phyloP scores from a whole-genome alignment of 2,329 filamentous ascomycete genomes.

The Diaporthe capsici region DNA sequence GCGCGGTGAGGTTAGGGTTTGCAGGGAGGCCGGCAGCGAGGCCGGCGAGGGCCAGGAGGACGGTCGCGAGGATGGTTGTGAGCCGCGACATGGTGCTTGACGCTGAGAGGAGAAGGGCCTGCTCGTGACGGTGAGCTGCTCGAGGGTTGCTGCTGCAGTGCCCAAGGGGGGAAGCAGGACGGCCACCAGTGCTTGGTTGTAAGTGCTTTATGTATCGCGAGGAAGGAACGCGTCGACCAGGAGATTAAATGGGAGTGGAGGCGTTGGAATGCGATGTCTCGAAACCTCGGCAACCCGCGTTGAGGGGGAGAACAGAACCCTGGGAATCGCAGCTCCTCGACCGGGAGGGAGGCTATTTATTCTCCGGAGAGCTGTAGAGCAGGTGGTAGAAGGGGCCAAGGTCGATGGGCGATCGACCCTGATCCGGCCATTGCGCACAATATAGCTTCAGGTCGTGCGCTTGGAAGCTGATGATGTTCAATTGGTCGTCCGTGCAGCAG shows the following conservation, averaged over 20 bases:
- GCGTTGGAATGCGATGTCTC: conserved; percentile 32
- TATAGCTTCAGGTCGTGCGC: conserved; percentile 7
- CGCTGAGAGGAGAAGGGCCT: background rate
- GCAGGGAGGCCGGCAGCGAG: conserved; percentile 17
- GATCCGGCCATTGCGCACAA: background rate
- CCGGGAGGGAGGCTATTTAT: conserved; percentile 8
- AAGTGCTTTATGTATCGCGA: conserved; percentile 19
- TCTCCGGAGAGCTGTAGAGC: background rate
- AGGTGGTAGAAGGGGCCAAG: background rate
- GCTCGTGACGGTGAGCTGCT: background rate
- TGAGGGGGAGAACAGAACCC: background rate
- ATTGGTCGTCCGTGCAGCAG: background rate
- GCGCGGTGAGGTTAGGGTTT: background rate
- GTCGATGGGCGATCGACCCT: background rate
- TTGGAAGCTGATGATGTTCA: conserved; percentile 10
- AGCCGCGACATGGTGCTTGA: conserved; percentile 21
- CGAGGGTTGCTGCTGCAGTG: background rate
- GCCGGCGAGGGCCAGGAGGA: conserved; percentile 13
- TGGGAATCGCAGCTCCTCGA: background rate
- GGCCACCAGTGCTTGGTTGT: background rate
- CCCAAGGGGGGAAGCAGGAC: background rate
- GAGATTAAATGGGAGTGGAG: conserved; percentile 1
- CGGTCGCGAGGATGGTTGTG: background rate
- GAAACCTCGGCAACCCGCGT: conserved; percentile 23
- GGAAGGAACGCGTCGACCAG: conserved; percentile 2